Evolutionary conservation across 805 yeast species (phyloP).

Genomic region (Maudiozyma pseudohumilis): DNA sequence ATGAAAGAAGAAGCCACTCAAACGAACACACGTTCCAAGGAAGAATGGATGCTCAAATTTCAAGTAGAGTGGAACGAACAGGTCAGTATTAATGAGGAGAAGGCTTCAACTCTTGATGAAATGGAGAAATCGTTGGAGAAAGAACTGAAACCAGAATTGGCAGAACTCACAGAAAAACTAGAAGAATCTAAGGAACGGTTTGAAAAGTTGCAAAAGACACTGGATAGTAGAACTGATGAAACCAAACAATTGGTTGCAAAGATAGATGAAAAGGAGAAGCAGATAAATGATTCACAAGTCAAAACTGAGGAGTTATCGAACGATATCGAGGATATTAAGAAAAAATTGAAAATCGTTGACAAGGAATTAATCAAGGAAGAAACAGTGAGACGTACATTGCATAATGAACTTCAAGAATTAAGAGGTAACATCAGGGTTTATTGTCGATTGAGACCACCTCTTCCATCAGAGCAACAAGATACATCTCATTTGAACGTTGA

Average conservation of each 20-base stretch:
- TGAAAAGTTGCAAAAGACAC: slow-evolving; percentile 14
- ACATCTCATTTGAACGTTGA: slow-evolving; percentile 26
- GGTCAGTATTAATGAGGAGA: slow-evolving; percentile 21
- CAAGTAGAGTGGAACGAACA: slow-evolving; percentile 24
- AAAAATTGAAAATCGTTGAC: slow-evolving; percentile 26
- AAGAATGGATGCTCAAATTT: slow-evolving; percentile 20
- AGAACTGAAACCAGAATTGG: slow-evolving; percentile 9
- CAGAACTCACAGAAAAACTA: slow-evolving; percentile 7
- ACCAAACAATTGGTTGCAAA: slow-evolving; percentile 20
- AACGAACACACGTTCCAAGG: slow-evolving; percentile 12
- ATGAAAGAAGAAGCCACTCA: slow-evolving; percentile 14
- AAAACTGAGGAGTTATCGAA: slow-evolving; percentile 21
- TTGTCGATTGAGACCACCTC: slow-evolving; percentile 69
- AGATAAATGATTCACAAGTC: slow-evolving; percentile 8
- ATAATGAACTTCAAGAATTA: slow-evolving; percentile 69
- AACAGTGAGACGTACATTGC: slow-evolving; percentile 47
- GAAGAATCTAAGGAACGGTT: slow-evolving; percentile 10
- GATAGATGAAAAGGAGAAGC: slow-evolving; percentile 13
- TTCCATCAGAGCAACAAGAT: slow-evolving; percentile 13
- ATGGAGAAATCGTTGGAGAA: slow-evolving; percentile 10
- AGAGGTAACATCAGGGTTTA: slow-evolving; percentile 90
- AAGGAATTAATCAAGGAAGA: slow-evolving; percentile 41
- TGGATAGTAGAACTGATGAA: slow-evolving; percentile 18
- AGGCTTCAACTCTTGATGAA: slow-evolving; percentile 19
- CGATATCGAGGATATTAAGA: slow-evolving; percentile 28